Conservation (phyloP, 805 yeast genomes). For the Zygoascus flipseniorum region DNA sequence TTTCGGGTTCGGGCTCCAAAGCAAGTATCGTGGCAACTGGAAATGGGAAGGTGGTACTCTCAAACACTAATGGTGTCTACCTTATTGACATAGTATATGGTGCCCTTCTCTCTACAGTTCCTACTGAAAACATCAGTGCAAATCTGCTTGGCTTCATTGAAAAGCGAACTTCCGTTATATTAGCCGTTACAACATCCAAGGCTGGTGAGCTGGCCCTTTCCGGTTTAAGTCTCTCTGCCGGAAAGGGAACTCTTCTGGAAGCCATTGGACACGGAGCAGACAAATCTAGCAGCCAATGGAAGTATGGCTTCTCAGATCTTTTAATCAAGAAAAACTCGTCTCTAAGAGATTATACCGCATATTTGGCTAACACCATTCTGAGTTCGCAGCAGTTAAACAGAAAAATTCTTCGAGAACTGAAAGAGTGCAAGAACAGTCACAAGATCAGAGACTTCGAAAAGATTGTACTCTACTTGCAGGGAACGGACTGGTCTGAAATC, state of each 20-base stretch:
- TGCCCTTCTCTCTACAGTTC: not conserved
- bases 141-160: not conserved
- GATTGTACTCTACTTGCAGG: slow-evolving; percentile 15
- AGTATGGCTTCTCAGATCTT: slow-evolving; percentile 12
- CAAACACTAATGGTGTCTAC: not conserved
- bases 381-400: slow-evolving; percentile 19
- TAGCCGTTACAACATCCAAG: slow-evolving; percentile 15
- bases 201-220: slow-evolving; percentile 11
- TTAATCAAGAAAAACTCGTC: slow-evolving; percentile 10
- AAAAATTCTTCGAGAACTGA: slow-evolving; percentile 19
- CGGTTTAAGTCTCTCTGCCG: slow-evolving; percentile 43
- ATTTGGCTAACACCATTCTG: slow-evolving; percentile 11
- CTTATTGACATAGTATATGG: not conserved
- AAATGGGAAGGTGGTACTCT: not conserved
- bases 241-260: slow-evolving; percentile 59
- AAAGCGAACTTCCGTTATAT: not conserved
- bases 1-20: not conserved
- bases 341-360: slow-evolving; percentile 8
- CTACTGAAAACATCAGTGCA: not conserved
- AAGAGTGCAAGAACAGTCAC: slow-evolving; percentile 27
- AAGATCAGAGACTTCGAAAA: slow-evolving; percentile 20
- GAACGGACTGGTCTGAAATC: slow-evolving; percentile 18
- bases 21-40: slow-evolving; percentile 3
- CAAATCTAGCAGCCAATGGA: slow-evolving; percentile 11
- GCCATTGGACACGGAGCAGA: slow-evolving; percentile 56